Evolutionary conservation across 1,284 basidiomycete genomes (phyloP), one percentile per base, ranked within the genome.

Genomic region (Naganishia albida): DNA sequence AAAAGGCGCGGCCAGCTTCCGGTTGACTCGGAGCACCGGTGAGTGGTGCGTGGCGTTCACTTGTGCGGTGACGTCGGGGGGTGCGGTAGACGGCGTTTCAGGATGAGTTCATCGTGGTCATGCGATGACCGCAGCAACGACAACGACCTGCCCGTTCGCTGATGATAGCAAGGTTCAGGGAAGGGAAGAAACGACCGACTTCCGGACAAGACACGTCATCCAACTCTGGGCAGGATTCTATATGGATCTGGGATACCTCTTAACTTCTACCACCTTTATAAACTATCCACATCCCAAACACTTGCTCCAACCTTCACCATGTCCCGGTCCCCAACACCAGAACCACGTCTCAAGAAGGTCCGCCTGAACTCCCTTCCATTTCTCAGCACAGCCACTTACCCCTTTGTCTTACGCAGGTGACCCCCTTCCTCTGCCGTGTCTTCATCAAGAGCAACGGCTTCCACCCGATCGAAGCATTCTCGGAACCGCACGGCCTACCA

Each of bases 361-460:
- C 49, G 49, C 26, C 26, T 18, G 15, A 13, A 30, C 34, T 23
- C 10, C 13, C 18, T 20, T 23, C n/a, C n/a, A n/a, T n/a, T 16
- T 6, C 30, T 51, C 15, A 3, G n/a, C 25, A 23, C 28, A 48
- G 20, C 43, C 39, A n/a, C 12, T n/a, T 18, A 16, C 43, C 44
- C 46, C 3, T 26, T 38, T 46, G 34, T 18, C 28, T 28, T 26
- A 7, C 30, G 3, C 46, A 39, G 23, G 25, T 49, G 2, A 60
- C 46, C 20, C 57, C 57, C 1, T 60, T 60, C 46, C 57, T 60
- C 20, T 49, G 46, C 46, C 46, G 57, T 12, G 44, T 60, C 16
- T 60, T 60, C 38, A 30, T 48, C 8, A 60, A 50, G 39, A 39
- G 20, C 30, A 46, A 46, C 6, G 7, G 46, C 7, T 60, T 50